Conservation (phyloP, 495 filamentous ascomycete genomes). For the Neurospora africana region DNA sequence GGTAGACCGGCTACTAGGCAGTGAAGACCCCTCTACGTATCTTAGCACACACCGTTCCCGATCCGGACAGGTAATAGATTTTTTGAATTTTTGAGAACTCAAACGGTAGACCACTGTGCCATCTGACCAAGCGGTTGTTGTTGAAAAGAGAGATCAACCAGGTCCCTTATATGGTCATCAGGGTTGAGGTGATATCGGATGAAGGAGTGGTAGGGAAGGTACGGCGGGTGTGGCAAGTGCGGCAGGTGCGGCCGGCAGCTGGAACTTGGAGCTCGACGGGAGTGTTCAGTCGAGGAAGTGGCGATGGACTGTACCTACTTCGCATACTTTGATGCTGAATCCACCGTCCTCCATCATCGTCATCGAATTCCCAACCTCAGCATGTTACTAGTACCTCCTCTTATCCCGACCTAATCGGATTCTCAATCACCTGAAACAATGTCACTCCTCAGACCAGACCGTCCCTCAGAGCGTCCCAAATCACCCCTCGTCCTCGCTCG, state of each 20-base stretch:
- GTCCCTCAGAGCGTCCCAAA: neutral
- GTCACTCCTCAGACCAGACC: neutral
- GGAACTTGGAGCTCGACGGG: too few relatives aligned
- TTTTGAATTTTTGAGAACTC: neutral
- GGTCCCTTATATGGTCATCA: neutral
- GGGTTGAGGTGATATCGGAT: neutral
- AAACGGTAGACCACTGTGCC: neutral
- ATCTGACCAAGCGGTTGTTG: neutral
- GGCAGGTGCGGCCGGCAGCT: neutral
- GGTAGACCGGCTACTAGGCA: neutral
- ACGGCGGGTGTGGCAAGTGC: neutral
- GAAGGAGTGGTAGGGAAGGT: neutral
- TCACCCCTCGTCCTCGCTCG: neutral
- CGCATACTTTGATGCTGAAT: neutral
- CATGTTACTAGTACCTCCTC: neutral
- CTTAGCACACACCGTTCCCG: neutral
- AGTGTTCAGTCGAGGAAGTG: neutral
- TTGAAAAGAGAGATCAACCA: neutral
- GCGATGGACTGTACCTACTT: neutral
- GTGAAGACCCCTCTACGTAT: neutral
- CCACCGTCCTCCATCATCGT: neutral
- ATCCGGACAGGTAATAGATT: neutral
- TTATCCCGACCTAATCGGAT: neutral
- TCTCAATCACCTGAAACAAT: neutral
- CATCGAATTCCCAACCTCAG: neutral